Base-by-base conservation (phyloP, 179 eudicot genomes). In the Silene vulgaris region DNA sequence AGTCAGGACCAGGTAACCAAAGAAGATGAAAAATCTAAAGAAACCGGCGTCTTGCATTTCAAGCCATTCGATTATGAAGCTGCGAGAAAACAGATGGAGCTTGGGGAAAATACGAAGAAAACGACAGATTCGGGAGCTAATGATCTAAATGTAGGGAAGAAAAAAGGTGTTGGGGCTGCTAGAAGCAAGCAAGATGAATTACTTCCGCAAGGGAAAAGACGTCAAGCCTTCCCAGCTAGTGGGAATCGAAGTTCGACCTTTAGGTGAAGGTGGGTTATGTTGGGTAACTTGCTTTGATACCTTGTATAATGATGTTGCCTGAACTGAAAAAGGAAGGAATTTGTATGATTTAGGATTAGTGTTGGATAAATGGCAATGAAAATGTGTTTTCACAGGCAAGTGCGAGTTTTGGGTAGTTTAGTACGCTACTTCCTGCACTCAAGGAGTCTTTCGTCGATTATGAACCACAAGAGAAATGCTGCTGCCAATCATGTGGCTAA, bases 181-280 rank as follows among this genome's bases (percentile, higher is more conserved):
- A 68, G 79, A 60, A 77, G 74, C 52, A 71, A 74, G 77, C 77
- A 71, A 13, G 87, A 80, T 48, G 92, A 84, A 37, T 40, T 82
- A 63, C 77, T 86, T 84, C 79, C 87, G 23, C 89, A 83, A 81
- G 99, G 97, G 70, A 86, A 82, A 83, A 85, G 97, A 78, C 97
- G 97, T 29, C 95, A 92, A 79, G 99, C 95, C 26, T 95, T 95
- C 72, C 99, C 99, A 0, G 88, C 95, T 0, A 89, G 89, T 43
- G 99, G 99, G 63, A 95, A 95, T 80, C 88, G 97, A 56, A 92
- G 90, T 67, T 89, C 92, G 0, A 95, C 97, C 61, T 95, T 92
- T 74, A 87, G 90, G 61, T 85, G 84, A 89, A 43, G 28, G 0
- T 26, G 63, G 63, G 43, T 48, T 23, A 45, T 45, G 60, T 70